Base-by-base conservation (phyloP, 1,139 yeast species). In the Yamadazyma atlantica region DNA sequence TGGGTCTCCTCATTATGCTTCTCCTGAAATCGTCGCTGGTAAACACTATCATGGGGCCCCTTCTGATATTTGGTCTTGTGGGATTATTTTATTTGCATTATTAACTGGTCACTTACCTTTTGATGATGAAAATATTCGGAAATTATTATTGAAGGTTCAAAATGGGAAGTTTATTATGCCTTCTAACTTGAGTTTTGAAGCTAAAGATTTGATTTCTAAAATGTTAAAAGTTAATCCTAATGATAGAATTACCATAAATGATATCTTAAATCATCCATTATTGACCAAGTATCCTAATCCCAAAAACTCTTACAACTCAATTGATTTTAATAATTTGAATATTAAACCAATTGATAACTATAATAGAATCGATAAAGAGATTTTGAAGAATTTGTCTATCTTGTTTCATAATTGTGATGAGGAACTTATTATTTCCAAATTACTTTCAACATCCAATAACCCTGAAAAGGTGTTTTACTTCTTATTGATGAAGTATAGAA, bases 1-100 rank as follows among this genome's bases (percentile, higher is more conserved):
- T 64, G 99, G 99, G 1, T 88, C 97, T 16, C 98, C 98, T 16
- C 98, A 94, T 62, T 92, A 92, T 63, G 98, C 98, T 1, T 87
- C 96, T 11, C 98, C 98, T 0, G 98, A 92, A 60, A 92, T 92
- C 48, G 97, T 92, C 3, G 87, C 96, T 9, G 98, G 98, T 33
- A 79, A 84, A 47, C 86, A 81, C 44, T 92, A 92, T 59, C 97
- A 92, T 57, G 98, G 98, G 12, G 92, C 96, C 14, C 97, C 96
- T 21, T 83, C 95, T 27, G 99, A 92, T 62, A 92, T 92, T 37
- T 92, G 99, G 99, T 89, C 97, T 9, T 92, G 98, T 64, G 98
- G 98, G 48, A 88, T 92, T 49, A 92, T 92, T 38, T 68, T 92
- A 36, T 92, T 88, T 66, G 98, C 98, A 1, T 69, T 92, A 37